Percentiles rank a stretch among this genome's conserved stretches.
phyloP scores from a whole-genome alignment of 2,329 filamentous ascomycete species.

The Monilinia fructicola region DNA sequence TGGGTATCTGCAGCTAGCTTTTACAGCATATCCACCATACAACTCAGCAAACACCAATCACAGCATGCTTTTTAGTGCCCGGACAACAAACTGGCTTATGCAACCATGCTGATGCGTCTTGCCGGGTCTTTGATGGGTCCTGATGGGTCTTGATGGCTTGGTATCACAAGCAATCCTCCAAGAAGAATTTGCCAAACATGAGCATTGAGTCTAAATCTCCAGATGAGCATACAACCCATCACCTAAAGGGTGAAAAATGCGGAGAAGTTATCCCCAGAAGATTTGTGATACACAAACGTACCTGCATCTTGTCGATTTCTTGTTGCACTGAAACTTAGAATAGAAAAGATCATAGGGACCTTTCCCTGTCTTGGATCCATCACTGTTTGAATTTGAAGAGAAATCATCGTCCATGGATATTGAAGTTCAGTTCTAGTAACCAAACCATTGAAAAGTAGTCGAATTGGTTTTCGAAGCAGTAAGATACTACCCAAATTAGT shows the following conservation, averaged over 20 bases:
- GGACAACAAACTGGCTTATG: conserved; percentile 6
- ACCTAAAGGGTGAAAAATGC: conserved; percentile 1
- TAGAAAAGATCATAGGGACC: too few species aligned
- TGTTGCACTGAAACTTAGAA: too few species aligned
- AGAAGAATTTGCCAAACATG: neutral
- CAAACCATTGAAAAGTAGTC: too few species aligned
- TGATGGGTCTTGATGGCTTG: neutral
- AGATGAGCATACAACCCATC: neutral
- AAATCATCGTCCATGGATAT: too few species aligned
- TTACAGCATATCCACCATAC: conserved; percentile 14
- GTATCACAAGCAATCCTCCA: neutral
- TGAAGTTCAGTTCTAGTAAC: too few species aligned
- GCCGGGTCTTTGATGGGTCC: too few species aligned
- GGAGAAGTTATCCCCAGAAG: neutral
- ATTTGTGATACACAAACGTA: neutral
- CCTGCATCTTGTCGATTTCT: too few species aligned
- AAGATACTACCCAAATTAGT: too few species aligned
- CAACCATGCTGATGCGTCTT: conserved; percentile 3
- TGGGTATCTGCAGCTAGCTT: conserved; percentile 21
- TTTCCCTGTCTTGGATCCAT: too few species aligned
- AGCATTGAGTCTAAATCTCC: neutral
- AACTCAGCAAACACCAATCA: conserved; percentile 12
- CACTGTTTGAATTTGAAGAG: too few species aligned
- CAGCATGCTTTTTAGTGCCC: neutral
- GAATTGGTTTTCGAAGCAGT: too few species aligned